Conservation (phyloP, 139 green algal species). For the Prasinococcaceae sp. region DNA sequence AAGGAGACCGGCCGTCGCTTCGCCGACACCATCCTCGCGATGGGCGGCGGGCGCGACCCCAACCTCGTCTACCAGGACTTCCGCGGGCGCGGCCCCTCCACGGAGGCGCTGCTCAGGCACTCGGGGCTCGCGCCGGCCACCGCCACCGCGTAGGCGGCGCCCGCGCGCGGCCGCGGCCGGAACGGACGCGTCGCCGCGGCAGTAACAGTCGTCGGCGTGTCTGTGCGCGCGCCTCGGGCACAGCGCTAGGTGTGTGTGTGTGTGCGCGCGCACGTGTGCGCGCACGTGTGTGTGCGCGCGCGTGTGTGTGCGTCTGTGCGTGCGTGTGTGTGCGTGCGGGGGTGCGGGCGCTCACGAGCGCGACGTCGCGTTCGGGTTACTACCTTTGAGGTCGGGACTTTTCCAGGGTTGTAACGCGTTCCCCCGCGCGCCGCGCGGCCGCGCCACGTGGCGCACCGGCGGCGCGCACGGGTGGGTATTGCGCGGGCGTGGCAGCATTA, state of each 20-base stretch:
- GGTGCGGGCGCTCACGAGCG: too few species aligned
- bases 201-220: neutral
- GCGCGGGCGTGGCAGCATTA: too few species aligned
- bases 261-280: neutral
- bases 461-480: too few species aligned
- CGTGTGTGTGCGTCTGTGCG: neutral
- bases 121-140: constrained; percentile 49
- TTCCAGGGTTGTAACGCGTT: too few species aligned
- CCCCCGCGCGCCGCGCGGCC: too few species aligned
- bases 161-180: too few species aligned
- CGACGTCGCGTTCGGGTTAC: too few species aligned
- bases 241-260: neutral
- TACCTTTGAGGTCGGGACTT: too few species aligned
- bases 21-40: constrained; percentile 71
- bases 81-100: constrained; percentile 67
- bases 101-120: constrained; percentile 70
- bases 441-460: too few species aligned
- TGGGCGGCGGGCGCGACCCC: constrained; percentile 68
- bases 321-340: neutral
- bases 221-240: neutral
- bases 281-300: neutral
- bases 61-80: constrained; percentile 51
- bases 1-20: constrained; percentile 52
- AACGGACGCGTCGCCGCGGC: too few species aligned
- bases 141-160: too few species aligned